Base-by-base conservation (phyloP, 208 protist species). In the Herpetomonas muscarum region DNA sequence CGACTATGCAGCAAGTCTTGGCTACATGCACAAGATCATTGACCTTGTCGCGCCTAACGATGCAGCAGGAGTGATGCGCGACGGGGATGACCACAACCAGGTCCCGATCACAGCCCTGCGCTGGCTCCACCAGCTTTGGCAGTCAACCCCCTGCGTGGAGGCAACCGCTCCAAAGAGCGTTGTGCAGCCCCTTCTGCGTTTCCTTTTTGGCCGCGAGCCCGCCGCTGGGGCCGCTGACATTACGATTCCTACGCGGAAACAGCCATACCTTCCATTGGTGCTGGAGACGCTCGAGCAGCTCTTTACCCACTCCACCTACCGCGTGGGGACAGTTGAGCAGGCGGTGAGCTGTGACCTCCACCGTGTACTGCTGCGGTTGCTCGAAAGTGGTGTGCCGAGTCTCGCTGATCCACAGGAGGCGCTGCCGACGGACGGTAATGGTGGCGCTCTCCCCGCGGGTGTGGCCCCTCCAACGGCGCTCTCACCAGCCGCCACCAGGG, bases 21-120 rank as follows among this genome's bases (percentile, higher is more conserved):
- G 88, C 19, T 92, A 92, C 61, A 68, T 69, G 7, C 64, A 74
- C 39, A 87, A 90, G 64, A 29, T 92, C 5, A 61, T 85, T 32
- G 52, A 67, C 7, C 29, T 86, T 5, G 36, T 87, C 12, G 57
- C 60, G 17, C 66, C 37, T 47, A 24, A 21, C 22, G 28, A 47
- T 19, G 17, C 51, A 28, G 25, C 36, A 61, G 21, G 26, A 26
- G 12, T 60, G 46, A 1, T 1, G 29, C 10, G 30, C 49, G 9
- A 1, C 48, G 15, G 37, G 59, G 12, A 37, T 76, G n/a, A 30
- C 57, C 17, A 19, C 5, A 9, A 19, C 41, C 41, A 46, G 41
- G 41, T 46, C 15, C 41, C 41, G 15, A 51, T 53, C 6, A 57
- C 55, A 21, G 78, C 78, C 6, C 58, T 92, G 48, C 71, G 66